Percentiles rank a stretch among this genome's conserved stretches.
These are phyloP conservation scores for Suillus brevipes DNA, from an alignment of 768 basidiomycete species.

Conservation along the genomic window DNA sequence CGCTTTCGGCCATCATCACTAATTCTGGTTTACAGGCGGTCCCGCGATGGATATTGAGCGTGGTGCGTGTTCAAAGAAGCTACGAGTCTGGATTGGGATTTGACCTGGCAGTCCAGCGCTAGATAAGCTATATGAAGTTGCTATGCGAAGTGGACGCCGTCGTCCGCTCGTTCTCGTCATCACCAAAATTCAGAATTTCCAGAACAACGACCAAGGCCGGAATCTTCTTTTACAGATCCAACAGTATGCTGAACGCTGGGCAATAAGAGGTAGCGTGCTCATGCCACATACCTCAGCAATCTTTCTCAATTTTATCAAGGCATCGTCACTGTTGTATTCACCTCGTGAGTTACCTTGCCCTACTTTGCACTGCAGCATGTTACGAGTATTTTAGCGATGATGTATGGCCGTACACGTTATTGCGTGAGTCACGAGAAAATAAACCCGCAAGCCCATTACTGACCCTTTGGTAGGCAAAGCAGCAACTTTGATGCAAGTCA, in stretches of 20 bases:
- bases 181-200: conserved; percentile 76
- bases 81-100: neutral
- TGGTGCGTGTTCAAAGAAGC: neutral
- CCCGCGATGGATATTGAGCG: conserved; percentile 41
- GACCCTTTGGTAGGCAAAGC: conserved; percentile 50
- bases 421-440: conserved; percentile 47
- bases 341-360: conserved; percentile 47
- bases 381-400: conserved; percentile 60
- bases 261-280: conserved; percentile 57
- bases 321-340: conserved; percentile 78
- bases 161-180: conserved; percentile 78
- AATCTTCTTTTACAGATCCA: conserved; percentile 85
- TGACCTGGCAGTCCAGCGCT: conserved; percentile 43
- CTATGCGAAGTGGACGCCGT: conserved; percentile 59
- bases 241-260: conserved; percentile 85
- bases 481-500: conserved; percentile 73
- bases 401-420: conserved; percentile 74
- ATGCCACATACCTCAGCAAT: conserved; percentile 10
- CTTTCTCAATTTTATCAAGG: conserved; percentile 38
- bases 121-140: conserved; percentile 86
- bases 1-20: conserved; percentile 14
- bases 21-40: conserved; percentile 47
- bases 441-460: conserved; percentile 10
- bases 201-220: conserved; percentile 74
- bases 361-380: conserved; percentile 12